These are phyloP conservation scores for Raffaelea ambrosiae DNA, from an alignment of 2,329 filamentous ascomycete genomes.

Conservation along the genomic window DNA sequence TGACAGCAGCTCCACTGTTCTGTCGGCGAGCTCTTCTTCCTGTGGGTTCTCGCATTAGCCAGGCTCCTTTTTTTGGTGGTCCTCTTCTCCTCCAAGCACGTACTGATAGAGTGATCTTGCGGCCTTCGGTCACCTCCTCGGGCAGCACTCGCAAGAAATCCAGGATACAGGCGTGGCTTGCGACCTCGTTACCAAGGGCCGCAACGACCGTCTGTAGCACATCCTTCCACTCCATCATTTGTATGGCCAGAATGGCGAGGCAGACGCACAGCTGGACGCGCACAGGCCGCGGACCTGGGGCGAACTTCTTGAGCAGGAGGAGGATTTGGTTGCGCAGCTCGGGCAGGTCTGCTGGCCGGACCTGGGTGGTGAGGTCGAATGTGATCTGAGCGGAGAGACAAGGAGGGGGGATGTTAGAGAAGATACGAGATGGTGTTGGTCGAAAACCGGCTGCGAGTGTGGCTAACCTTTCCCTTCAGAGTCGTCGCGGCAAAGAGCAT, in stretches of 20 bases:
- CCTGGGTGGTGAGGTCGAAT: conserved; percentile 81
- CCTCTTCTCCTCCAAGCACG: conserved; percentile 32
- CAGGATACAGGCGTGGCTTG: conserved; percentile 77
- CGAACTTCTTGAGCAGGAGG: conserved; percentile 70
- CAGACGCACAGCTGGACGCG: conserved; percentile 92
- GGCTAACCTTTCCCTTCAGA: conserved; percentile 84
- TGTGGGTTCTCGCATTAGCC: conserved; percentile 32
- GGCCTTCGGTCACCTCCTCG: conserved; percentile 97
- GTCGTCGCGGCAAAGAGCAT: conserved; percentile 96
- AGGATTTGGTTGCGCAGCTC: conserved; percentile 79
- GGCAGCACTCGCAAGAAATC: conserved; percentile 96
- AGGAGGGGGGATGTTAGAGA: conserved; percentile 11
- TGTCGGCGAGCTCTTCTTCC: conserved; percentile 87
- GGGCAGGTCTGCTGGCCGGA: conserved; percentile 65
- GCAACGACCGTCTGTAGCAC: conserved; percentile 76
- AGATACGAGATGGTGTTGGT: not conserved
- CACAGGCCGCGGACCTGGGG: conserved; percentile 73
- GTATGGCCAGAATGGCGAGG: conserved; percentile 87
- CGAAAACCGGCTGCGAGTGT: not conserved
- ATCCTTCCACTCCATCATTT: conserved; percentile 94
- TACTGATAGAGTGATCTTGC: conserved; percentile 99
- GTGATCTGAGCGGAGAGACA: conserved; percentile 59
- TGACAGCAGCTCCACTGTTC: conserved; percentile 82
- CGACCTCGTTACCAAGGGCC: conserved; percentile 65
- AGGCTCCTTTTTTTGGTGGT: too few relatives aligned